A percentile compares a stretch with the other conserved stretches of the same genome.
These are phyloP conservation scores for Cladorrhinum sp. DNA, from an alignment of 2,329 filamentous ascomycete species.

Conservation along the genomic window DNA sequence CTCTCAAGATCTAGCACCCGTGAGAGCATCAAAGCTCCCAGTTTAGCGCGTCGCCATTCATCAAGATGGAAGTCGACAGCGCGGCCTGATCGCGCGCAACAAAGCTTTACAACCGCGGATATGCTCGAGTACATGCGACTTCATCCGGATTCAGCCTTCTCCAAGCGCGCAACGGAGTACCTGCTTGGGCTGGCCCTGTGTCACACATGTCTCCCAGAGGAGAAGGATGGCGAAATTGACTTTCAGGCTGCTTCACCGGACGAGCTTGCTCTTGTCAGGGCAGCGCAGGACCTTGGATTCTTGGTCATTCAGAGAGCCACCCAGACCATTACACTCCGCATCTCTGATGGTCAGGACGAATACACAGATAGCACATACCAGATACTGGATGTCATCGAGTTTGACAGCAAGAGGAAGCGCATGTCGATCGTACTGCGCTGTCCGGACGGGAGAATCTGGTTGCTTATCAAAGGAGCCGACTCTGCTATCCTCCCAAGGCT, in stretches of 20 bases:
- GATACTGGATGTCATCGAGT: constrained; percentile 81
- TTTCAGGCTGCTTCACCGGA: constrained; percentile 87
- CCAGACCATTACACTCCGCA: constrained; percentile 65
- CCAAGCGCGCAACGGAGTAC: constrained; percentile 72
- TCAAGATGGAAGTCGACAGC: constrained; percentile 30
- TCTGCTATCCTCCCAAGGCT: constrained; percentile 73
- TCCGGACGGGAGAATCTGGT: constrained; percentile 72
- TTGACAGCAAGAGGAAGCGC: constrained; percentile 80
- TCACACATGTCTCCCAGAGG: constrained; percentile 80
- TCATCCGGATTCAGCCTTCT: constrained; percentile 71
- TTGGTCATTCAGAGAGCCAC: constrained; percentile 70
- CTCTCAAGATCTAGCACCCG: not conserved
- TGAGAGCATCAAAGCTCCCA: constrained; percentile 12
- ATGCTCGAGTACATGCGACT: constrained; percentile 72
- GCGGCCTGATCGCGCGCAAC: constrained; percentile 25
- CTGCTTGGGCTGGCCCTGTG: constrained; percentile 78
- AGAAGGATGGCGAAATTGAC: constrained; percentile 60
- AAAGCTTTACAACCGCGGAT: constrained; percentile 60
- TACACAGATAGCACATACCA: constrained; percentile 65
- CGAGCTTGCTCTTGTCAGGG: constrained; percentile 77
- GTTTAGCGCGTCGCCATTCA: constrained; percentile 1
- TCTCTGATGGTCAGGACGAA: constrained; percentile 51
- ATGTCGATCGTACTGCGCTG: constrained; percentile 86
- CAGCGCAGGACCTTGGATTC: constrained; percentile 76
- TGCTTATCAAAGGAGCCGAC: constrained; percentile 86